phyloP scores from a whole-genome alignment of 495 filamentous ascomycete genomes.

The Trichoderma orchidacearum region DNA sequence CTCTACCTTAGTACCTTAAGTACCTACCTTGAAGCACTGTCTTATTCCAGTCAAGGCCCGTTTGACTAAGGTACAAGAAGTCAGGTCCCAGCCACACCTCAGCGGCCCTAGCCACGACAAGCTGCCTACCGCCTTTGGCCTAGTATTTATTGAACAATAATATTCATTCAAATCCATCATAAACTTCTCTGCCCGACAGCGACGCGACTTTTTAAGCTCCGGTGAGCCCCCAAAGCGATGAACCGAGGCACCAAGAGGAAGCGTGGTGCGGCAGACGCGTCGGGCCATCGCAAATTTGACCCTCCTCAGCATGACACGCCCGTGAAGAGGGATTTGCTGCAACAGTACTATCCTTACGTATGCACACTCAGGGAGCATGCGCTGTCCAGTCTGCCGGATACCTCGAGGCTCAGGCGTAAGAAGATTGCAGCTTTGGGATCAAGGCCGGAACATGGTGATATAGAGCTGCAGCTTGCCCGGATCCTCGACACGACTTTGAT shows the following conservation, averaged over 20 bases:
- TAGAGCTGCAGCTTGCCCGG: conserved; percentile 27
- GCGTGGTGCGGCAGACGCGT: background rate
- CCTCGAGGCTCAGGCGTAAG: conserved; percentile 29
- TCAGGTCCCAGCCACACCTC: too few species aligned
- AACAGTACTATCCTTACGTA: conserved; percentile 56
- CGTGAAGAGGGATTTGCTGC: conserved; percentile 53
- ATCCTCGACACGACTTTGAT: conserved; percentile 61
- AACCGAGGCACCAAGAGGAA: background rate
- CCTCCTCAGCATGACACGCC: background rate
- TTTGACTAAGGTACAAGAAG: too few species aligned
- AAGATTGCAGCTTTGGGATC: conserved; percentile 30
- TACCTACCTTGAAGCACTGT: too few species aligned
- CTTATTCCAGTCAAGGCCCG: too few species aligned
- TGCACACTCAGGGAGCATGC: conserved; percentile 62
- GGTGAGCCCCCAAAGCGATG: background rate
- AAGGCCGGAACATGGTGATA: conserved; percentile 9
- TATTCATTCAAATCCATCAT: background rate
- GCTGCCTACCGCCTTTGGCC: background rate
- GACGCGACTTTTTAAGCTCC: background rate
- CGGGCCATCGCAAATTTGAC: background rate
- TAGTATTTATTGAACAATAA: background rate
- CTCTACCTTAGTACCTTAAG: too few species aligned
- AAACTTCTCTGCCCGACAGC: background rate
- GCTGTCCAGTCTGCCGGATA: conserved; percentile 28
- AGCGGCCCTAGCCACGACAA: too few species aligned